Evolutionary conservation across 2,329 filamentous ascomycete species (phyloP).

Genomic region (Chalaropsis ovoidea): DNA sequence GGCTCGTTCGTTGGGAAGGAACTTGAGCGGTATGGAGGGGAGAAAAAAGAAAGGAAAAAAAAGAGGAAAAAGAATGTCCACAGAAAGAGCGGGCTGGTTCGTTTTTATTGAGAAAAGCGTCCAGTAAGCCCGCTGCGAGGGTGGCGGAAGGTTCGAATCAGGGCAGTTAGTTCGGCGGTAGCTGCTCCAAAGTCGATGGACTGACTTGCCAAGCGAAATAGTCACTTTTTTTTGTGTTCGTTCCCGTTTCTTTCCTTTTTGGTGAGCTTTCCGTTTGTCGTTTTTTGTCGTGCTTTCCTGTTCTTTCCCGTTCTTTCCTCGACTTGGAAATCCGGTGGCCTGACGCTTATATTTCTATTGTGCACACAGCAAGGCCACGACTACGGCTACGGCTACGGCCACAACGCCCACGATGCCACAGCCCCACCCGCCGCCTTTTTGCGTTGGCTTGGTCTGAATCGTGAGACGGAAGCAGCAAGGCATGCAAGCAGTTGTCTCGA

Average conservation of each 20-base stretch:
- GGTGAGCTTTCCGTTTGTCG: neutral
- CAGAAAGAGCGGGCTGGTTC: constrained; percentile 1
- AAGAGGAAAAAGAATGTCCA: neutral
- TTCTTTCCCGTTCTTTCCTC: neutral
- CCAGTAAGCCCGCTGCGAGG: neutral
- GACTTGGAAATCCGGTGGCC: neutral
- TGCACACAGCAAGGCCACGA: neutral
- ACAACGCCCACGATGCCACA: no score
- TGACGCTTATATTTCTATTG: neutral
- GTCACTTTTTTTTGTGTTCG: neutral
- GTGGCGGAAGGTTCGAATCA: neutral
- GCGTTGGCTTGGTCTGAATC: neutral
- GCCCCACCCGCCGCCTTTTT: no score
- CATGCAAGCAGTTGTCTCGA: constrained; percentile 10
- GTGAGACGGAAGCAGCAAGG: constrained; percentile 13
- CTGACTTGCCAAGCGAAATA: neutral
- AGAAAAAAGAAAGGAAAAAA: constrained; percentile 4
- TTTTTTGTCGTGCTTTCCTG: neutral
- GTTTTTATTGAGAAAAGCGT: constrained; percentile 3
- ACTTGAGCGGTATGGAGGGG: neutral
- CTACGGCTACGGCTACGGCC: no score
- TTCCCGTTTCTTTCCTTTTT: constrained; percentile 12
- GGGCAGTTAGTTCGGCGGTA: neutral
- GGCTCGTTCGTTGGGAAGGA: constrained; percentile 12
- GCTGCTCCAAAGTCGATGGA: neutral